These are phyloP conservation scores for Corynespora cassiicola DNA, from an alignment of 2,329 filamentous ascomycete species.

Conservation along the genomic window DNA sequence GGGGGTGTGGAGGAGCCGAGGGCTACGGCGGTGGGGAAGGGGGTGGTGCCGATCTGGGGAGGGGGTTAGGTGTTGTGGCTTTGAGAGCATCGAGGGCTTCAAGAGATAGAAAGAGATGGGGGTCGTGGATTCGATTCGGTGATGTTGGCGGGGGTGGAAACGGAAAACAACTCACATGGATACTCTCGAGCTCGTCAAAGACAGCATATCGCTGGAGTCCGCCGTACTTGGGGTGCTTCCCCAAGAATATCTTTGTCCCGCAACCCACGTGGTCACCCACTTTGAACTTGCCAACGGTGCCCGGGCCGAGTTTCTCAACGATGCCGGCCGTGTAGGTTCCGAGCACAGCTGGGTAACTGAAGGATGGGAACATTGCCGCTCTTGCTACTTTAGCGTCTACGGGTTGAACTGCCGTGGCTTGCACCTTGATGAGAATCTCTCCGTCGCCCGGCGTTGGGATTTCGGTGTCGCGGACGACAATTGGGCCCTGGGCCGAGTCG, in stretches of 20 bases:
- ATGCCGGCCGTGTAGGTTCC: conserved; percentile 35
- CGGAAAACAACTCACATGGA: conserved; percentile 15
- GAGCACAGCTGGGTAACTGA: conserved; percentile 33
- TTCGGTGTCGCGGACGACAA: conserved; percentile 22
- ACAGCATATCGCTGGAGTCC: conserved; percentile 23
- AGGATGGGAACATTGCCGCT: conserved; percentile 22
- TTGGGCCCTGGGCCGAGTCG: conserved; percentile 16
- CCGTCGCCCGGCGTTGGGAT: conserved; percentile 19
- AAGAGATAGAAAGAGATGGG: no score
- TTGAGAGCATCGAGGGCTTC: conserved; percentile 3
- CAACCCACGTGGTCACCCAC: conserved; percentile 41
- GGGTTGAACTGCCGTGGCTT: conserved; percentile 31
- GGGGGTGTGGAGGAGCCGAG: conserved; percentile 32
- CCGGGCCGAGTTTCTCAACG: conserved; percentile 39
- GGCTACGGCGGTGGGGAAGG: conserved; percentile 27
- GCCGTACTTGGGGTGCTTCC: conserved; percentile 26
- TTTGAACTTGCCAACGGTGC: conserved; percentile 34
- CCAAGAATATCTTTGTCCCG: conserved; percentile 22
- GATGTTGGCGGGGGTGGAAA: no score
- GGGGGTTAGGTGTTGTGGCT: conserved; percentile 13
- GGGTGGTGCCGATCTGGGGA: conserved; percentile 24
- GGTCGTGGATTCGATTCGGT: no score
- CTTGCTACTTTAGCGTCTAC: conserved; percentile 34
- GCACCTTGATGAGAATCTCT: conserved; percentile 25
- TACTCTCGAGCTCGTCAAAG: conserved; percentile 21